These are phyloP conservation scores for Lathyrus tuberosus DNA, from an alignment of 306 rosid species.

Conservation along the genomic window DNA sequence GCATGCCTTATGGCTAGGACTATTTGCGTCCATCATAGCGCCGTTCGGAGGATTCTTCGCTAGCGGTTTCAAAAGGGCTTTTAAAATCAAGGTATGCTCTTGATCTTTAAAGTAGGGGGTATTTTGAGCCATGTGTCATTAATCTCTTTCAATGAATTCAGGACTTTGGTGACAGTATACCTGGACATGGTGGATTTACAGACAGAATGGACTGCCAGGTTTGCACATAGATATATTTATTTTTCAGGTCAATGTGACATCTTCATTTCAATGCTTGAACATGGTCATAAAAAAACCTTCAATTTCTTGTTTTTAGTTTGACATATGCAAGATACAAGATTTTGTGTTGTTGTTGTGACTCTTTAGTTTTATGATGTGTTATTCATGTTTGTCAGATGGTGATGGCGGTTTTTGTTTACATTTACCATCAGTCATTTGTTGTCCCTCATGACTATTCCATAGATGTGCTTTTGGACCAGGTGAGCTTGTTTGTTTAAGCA, in stretches of 20 bases:
- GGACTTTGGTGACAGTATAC: constrained; percentile 98
- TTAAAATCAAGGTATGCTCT: constrained; percentile 78
- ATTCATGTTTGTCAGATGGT: constrained; percentile 76
- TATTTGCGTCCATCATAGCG: constrained; percentile 95
- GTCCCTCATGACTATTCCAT: constrained; percentile 69
- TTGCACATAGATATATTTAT: constrained; percentile 10
- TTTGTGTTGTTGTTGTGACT: constrained; percentile 15
- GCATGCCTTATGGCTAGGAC: constrained; percentile 90
- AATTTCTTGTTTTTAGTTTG: constrained; percentile 14
- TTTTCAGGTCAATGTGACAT: background rate
- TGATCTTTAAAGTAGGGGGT: constrained; percentile 22
- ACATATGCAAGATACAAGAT: constrained; percentile 3
- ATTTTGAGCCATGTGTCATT: constrained; percentile 27
- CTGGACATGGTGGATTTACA: constrained; percentile 99
- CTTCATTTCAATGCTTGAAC: background rate
- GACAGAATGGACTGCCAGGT: constrained; percentile 99
- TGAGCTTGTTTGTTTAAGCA: constrained; percentile 29
- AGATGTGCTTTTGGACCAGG: constrained; percentile 83
- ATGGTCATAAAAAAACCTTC: constrained; percentile 6
- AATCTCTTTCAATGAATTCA: constrained; percentile 42
- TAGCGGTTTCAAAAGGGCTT: constrained; percentile 97
- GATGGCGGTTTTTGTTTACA: constrained; percentile 95
- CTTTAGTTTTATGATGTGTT: constrained; percentile 9
- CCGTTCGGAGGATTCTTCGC: constrained; percentile 99
- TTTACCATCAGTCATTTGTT: constrained; percentile 86